Percentiles rank a stretch among this genome's conserved stretches.
Evolutionary conservation across 768 basidiomycete genomes (phyloP).

Genomic region (Lactifluus piperatus): DNA sequence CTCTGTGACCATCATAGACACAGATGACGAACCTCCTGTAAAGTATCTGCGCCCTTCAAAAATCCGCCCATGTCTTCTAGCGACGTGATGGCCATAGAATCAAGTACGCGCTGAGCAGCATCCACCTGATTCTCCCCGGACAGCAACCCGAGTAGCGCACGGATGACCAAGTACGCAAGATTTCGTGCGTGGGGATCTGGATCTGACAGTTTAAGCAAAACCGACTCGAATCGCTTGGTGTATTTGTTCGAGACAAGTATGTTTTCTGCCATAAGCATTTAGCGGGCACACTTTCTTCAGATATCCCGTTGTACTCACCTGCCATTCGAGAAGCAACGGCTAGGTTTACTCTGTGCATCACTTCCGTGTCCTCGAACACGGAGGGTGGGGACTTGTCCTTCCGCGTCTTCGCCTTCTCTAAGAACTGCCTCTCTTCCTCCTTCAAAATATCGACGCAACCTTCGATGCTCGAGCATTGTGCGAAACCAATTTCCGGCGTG

Average conservation of each 20-base stretch:
- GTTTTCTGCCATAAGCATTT: constrained; percentile 40
- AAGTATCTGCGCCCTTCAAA: constrained; percentile 24
- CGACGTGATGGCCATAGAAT: constrained; percentile 37
- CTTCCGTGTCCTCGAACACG: constrained; percentile 28
- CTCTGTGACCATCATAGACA: not conserved
- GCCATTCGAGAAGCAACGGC: constrained; percentile 54
- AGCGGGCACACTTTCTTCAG: not conserved
- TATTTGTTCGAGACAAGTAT: constrained; percentile 45
- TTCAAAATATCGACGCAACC: constrained; percentile 45
- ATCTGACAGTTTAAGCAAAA: constrained; percentile 46
- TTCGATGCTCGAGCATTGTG: constrained; percentile 38
- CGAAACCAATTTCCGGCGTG: constrained; percentile 14
- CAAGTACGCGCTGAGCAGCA: constrained; percentile 41
- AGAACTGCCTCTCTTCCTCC: constrained; percentile 27
- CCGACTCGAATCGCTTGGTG: constrained; percentile 34
- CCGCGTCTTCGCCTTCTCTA: constrained; percentile 26
- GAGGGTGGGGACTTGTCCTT: constrained; percentile 14
- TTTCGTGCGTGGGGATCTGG: constrained; percentile 43
- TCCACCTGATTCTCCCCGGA: constrained; percentile 53
- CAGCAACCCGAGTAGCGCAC: constrained; percentile 47
- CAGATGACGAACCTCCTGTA: constrained; percentile 25
- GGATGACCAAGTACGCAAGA: constrained; percentile 53
- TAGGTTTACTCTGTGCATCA: constrained; percentile 45
- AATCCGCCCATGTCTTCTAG: constrained; percentile 38
- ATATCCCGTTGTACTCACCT: constrained; percentile 33